phyloP scores from a whole-genome alignment of 441 rosid species.

The Cnidoscolus chayamansa region DNA sequence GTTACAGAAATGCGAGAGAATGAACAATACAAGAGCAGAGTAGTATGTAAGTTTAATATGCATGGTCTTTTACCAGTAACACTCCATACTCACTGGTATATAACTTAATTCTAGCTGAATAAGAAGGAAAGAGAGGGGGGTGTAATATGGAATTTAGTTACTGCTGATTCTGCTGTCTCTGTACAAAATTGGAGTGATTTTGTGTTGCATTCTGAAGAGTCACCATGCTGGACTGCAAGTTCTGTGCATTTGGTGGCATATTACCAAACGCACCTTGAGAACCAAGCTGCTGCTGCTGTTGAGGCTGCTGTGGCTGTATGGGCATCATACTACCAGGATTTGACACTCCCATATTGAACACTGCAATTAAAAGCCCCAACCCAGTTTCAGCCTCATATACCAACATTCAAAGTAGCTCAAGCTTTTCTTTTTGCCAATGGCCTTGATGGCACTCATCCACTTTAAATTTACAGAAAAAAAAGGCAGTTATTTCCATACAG shows the following conservation, averaged over 20 bases:
- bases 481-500: neutral
- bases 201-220: conserved; percentile 59
- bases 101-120: too few relatives aligned
- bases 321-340: conserved; percentile 64
- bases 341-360: conserved; percentile 71
- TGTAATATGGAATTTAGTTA: conserved; percentile 16
- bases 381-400: neutral
- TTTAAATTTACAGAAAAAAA: neutral
- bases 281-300: conserved; percentile 56
- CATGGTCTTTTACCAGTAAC: neutral
- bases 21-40: neutral
- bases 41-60: too few relatives aligned
- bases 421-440: neutral
- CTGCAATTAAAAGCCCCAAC: conserved; percentile 38
- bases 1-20: neutral
- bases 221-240: conserved; percentile 68
- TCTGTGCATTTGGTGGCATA: conserved; percentile 65
- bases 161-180: conserved; percentile 87
- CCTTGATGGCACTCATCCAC: neutral
- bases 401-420: neutral
- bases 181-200: conserved; percentile 55
- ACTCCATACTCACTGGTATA: too few relatives aligned
- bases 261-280: conserved; percentile 59
- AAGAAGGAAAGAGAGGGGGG: neutral
- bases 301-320: conserved; percentile 54